These are phyloP conservation scores for Mycena rebaudengoi DNA, from an alignment of 768 basidiomycete genomes.

Conservation along the genomic window DNA sequence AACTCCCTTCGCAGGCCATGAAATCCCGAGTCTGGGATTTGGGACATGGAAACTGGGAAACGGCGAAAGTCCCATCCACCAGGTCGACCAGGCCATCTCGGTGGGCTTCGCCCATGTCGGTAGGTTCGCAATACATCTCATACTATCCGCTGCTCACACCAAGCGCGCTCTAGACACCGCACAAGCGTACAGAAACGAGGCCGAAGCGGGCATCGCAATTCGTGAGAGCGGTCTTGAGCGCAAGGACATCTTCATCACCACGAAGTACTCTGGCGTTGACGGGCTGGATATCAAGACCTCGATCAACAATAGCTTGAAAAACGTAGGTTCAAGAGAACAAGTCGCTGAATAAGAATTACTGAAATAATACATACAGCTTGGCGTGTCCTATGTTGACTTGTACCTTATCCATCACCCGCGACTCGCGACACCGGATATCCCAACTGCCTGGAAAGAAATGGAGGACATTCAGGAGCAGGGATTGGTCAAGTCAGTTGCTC, in stretches of 20 bases:
- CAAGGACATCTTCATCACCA: constrained; percentile 58
- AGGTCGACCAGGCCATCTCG: constrained; percentile 69
- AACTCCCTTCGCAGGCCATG: constrained; percentile 43
- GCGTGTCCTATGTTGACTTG: constrained; percentile 67
- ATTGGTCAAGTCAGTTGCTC: constrained; percentile 45
- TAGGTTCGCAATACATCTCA: constrained; percentile 40
- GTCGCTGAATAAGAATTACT: constrained; percentile 8
- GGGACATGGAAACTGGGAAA: constrained; percentile 73
- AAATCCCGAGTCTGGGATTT: constrained; percentile 64
- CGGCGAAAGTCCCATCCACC: constrained; percentile 59
- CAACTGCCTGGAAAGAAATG: constrained; percentile 61
- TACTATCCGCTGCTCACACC: not conserved
- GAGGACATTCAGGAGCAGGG: constrained; percentile 61
- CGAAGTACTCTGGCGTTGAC: constrained; percentile 67
- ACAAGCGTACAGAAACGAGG: constrained; percentile 66
- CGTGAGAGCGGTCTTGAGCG: constrained; percentile 56
- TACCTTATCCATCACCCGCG: constrained; percentile 72
- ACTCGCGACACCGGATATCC: constrained; percentile 40
- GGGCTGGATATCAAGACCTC: constrained; percentile 63
- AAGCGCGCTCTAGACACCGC: constrained; percentile 58
- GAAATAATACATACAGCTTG: constrained; percentile 53
- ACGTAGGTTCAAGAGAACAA: constrained; percentile 45
- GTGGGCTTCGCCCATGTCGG: constrained; percentile 73
- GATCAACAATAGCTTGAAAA: constrained; percentile 63
- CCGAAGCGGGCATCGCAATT: constrained; percentile 61